phyloP scores from a whole-genome alignment of 805 yeast species.

The Sugiyamaella qingdaonensis region DNA sequence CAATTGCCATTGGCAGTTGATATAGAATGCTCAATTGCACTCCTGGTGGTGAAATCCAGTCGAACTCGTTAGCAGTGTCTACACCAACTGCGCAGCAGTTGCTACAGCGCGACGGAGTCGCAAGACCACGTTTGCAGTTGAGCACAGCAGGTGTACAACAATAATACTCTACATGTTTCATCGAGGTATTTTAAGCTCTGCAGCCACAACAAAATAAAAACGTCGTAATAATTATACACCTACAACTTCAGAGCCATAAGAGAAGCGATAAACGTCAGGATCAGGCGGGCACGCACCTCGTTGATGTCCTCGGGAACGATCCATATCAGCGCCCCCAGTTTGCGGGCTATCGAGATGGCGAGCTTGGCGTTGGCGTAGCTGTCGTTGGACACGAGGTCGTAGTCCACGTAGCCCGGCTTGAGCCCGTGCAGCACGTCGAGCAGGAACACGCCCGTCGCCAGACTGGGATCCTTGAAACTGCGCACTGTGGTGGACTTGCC shows the following conservation, averaged over 20 bases:
- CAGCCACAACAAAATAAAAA: too few relatives aligned
- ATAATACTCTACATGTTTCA: too few relatives aligned
- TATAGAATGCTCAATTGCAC: too few relatives aligned
- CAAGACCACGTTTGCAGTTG: too few relatives aligned
- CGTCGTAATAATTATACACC: constrained; percentile 1
- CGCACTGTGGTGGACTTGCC: constrained; percentile 72
- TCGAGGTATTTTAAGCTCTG: too few relatives aligned
- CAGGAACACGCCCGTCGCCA: constrained; percentile 75
- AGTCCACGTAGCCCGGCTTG: constrained; percentile 97
- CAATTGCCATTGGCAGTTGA: too few relatives aligned
- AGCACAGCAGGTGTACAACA: too few relatives aligned
- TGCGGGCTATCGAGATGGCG: constrained; percentile 97
- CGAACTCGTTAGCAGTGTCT: too few relatives aligned
- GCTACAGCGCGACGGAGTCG: too few relatives aligned
- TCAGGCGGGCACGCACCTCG: constrained; percentile 91
- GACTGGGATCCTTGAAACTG: constrained; percentile 76
- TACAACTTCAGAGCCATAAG: constrained; percentile 62
- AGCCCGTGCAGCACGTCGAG: constrained; percentile 88
- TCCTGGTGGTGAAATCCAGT: too few relatives aligned
- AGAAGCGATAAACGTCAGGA: constrained; percentile 91
- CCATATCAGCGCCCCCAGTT: constrained; percentile 96
- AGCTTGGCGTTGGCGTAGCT: constrained; percentile 90
- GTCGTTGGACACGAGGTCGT: constrained; percentile 86
- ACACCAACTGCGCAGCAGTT: too few relatives aligned
- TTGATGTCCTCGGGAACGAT: constrained; percentile 99